Base-by-base conservation (phyloP, 1,284 basidiomycete genomes). In the Somion occarium region DNA sequence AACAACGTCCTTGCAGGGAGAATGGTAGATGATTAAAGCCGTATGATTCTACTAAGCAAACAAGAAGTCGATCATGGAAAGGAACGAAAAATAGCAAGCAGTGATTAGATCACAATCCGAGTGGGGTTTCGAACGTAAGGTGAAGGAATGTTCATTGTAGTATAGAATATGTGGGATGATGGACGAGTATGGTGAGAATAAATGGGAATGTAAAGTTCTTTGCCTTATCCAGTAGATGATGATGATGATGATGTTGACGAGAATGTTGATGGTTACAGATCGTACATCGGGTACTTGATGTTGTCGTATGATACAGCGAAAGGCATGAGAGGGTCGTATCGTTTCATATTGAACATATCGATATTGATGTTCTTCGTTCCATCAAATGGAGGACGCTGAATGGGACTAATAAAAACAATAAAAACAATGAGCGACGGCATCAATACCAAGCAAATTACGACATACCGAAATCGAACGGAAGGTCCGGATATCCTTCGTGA, bases 391-490 rank as follows among this genome's bases (percentile, higher is more conserved):
- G 38, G 38, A n/a, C 9, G 34, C 38, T 15, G 55, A 56, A 18
- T 48, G 44, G 38, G 53, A 19, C 19, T 51, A 53, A 41, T 53
- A 45, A 18, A 53, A 38, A 20, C 54, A 54, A 55, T 42, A 20
- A 25, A 18, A 25, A 39, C 18, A 12, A 46, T 38, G 26, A 47
- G 34, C 19, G 44, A 34, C n/a, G n/a, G n/a, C n/a, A n/a, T n/a
- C n/a, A n/a, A n/a, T n/a, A n/a, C n/a, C n/a, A n/a, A n/a, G n/a
- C n/a, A n/a, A n/a, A n/a, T n/a, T n/a, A n/a, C n/a, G 15, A 62
- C 62, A 23, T 44, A 62, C 62, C 30, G 56, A 53, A 34, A 58
- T 52, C 7, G 56, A 43, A 26, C 66, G 64, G 58, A 66, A 63
- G 49, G 50, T 58, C 24, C 53, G 51, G 9, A 64, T 53, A 48